Evolutionary conservation across 371 early-diverging fungal genomes (phyloP).

Genomic region (Actinomucor elegans): DNA sequence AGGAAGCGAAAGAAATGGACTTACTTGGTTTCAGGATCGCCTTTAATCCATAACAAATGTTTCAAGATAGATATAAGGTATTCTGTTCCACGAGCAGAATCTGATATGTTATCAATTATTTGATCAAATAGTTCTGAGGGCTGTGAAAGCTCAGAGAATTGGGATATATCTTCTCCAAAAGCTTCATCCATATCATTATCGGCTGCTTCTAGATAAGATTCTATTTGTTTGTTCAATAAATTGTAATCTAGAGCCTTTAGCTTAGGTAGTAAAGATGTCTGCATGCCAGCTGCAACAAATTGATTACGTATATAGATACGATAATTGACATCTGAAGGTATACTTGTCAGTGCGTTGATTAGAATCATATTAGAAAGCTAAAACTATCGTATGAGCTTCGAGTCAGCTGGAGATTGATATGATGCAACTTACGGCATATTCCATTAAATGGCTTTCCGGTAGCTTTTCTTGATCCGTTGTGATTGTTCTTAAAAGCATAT

Average conservation of each 20-base stretch:
- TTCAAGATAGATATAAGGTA: slow-evolving; percentile 68
- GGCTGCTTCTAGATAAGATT: slow-evolving; percentile 68
- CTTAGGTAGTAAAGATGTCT: slow-evolving; percentile 52
- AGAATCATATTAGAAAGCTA: slow-evolving; percentile 80
- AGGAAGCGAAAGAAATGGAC: neutral
- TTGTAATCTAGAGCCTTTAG: slow-evolving; percentile 64
- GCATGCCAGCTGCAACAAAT: slow-evolving; percentile 67
- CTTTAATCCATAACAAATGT: slow-evolving; percentile 71
- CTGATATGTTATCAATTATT: slow-evolving; percentile 58
- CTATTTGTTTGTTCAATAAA: slow-evolving; percentile 68
- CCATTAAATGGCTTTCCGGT: slow-evolving; percentile 71
- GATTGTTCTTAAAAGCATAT: slow-evolving; percentile 62
- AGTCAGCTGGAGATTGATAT: neutral
- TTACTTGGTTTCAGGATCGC: slow-evolving; percentile 58
- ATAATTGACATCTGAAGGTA: slow-evolving; percentile 67
- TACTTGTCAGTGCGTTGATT: slow-evolving; percentile 74
- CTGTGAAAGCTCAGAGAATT: slow-evolving; percentile 40
- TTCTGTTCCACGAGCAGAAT: slow-evolving; percentile 65
- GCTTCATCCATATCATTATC: slow-evolving; percentile 60
- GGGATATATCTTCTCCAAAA: slow-evolving; percentile 21
- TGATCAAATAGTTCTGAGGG: slow-evolving; percentile 71
- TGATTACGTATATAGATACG: slow-evolving; percentile 79
- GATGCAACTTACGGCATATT: slow-evolving; percentile 65
- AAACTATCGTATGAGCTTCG: neutral
- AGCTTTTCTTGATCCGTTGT: slow-evolving; percentile 63